Conservation (phyloP, 306 rosid species). For the Hippophae rhamnoides region DNA sequence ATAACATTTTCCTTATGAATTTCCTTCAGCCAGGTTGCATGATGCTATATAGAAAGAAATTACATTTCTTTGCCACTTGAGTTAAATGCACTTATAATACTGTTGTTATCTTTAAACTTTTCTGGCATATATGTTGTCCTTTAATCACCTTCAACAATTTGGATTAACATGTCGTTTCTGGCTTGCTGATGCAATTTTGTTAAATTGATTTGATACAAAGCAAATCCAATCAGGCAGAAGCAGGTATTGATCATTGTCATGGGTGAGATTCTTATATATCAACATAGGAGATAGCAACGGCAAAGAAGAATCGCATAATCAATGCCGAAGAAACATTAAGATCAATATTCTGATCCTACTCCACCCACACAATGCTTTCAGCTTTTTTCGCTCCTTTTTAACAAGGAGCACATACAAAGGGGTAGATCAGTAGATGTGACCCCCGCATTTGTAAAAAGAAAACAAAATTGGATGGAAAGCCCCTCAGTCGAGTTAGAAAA, state of each 20-base stretch:
- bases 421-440: too few species aligned
- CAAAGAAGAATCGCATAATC: conserved; percentile 29
- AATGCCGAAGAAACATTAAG: conserved; percentile 27
- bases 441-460: neutral
- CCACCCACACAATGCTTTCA: conserved; percentile 31
- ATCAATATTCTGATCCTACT: conserved; percentile 46
- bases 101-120: conserved; percentile 1
- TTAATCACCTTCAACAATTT: too few species aligned
- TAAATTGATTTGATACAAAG: neutral
- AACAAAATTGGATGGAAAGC: neutral
- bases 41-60: too few species aligned
- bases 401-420: too few species aligned
- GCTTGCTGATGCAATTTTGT: conserved; percentile 14
- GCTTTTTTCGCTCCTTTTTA: too few species aligned
- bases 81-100: too few species aligned
- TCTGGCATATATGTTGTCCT: neutral
- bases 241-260: conserved; percentile 13
- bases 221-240: neutral
- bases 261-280: conserved; percentile 36
- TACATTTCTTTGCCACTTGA: too few species aligned
- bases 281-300: conserved; percentile 28
- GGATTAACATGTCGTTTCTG: too few species aligned
- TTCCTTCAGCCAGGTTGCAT: too few species aligned
- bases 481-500: too few species aligned
- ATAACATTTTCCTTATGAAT: too few species aligned